Base-by-base conservation (phyloP, 352 stramenopile species). In the Phytophthora colocasiae region DNA sequence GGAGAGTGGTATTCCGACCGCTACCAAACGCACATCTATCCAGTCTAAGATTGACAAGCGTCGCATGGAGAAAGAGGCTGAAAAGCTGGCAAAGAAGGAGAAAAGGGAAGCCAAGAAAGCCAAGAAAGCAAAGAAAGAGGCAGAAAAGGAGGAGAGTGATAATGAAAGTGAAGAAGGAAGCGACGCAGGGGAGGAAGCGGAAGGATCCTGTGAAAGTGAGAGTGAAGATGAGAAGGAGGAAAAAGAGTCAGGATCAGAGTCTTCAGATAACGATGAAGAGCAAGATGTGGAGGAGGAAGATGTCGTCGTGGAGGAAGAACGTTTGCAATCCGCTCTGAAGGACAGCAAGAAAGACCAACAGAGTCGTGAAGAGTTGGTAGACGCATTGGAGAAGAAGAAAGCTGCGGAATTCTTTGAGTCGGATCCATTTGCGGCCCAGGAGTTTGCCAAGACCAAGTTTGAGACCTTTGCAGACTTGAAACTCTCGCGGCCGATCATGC, bases 391-490 rank as follows among this genome's bases (percentile, higher is more conserved):
- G 71, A 84, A 81, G 47, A 89, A 86, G 63, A 93, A 93, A 51
- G 86, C 85, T 10, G 86, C 74, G 9, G 85, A 88, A 54, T 95
- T 95, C 59, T 96, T 95, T 22, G 87, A 95, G 53, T 69, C 75
- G 36, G 84, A 96, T 45, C 85, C 84, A 58, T 93, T 92, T 47
- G 79, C 85, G 9, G 87, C 86, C 1, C 70, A 94, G 40, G 81
- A 91, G 60, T 90, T 91, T 34, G 77, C 84, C 4, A 92, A 93
- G 63, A 90, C 80, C 58, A 91, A 92, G 51, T 90, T 98, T 56
- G 87, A 97, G 56, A 92, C 89, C 2, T 99, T 99, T 78, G 88
- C 90, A 5, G 90, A 99, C 71, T 81, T 99, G 32, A 98, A 98
- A 70, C 78, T 99, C 15, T 99, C 95, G 34, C 90, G 98, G 39